These are phyloP conservation scores for Wolfiporia cocos DNA, from an alignment of 1,284 basidiomycete species.

Conservation along the genomic window DNA sequence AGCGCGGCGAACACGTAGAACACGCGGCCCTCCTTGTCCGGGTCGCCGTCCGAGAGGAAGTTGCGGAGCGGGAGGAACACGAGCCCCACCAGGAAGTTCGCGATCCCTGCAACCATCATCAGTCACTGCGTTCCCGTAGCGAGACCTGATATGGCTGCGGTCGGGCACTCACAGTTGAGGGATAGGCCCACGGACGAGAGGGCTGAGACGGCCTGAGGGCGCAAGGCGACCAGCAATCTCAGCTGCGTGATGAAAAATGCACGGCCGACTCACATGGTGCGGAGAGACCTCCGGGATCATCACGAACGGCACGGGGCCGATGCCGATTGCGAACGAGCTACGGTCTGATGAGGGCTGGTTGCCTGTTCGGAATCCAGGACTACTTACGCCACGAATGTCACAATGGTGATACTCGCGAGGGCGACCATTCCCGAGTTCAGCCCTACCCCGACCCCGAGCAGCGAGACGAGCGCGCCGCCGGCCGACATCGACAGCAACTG, in stretches of 20 bases:
- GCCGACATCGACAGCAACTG: slow-evolving; percentile 52
- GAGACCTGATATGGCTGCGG: neutral
- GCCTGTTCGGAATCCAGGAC: neutral
- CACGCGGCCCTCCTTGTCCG: slow-evolving; percentile 68
- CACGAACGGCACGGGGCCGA: slow-evolving; percentile 92
- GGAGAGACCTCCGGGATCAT: slow-evolving; percentile 92
- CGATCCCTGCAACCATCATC: slow-evolving; percentile 51
- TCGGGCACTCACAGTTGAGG: slow-evolving; percentile 61
- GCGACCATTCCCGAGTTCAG: slow-evolving; percentile 55
- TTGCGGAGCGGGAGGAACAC: slow-evolving; percentile 81
- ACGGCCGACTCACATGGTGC: slow-evolving; percentile 44
- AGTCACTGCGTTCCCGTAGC: too few relatives aligned
- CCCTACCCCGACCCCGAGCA: slow-evolving; percentile 66
- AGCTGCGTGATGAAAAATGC: slow-evolving; percentile 1
- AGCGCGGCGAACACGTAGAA: slow-evolving; percentile 70
- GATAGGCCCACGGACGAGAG: slow-evolving; percentile 81
- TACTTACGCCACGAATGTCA: slow-evolving; percentile 77
- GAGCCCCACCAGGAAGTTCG: slow-evolving; percentile 80
- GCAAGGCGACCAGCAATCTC: slow-evolving; percentile 3
- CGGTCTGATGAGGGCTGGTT: too few relatives aligned
- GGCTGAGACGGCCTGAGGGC: slow-evolving; percentile 69
- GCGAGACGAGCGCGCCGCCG: slow-evolving; percentile 58
- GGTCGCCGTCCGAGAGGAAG: slow-evolving; percentile 57
- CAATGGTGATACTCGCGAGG: slow-evolving; percentile 72
- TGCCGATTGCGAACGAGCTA: slow-evolving; percentile 82